phyloP scores from a whole-genome alignment of 495 filamentous ascomycete species.

The Talaromyces proteolyticus region DNA sequence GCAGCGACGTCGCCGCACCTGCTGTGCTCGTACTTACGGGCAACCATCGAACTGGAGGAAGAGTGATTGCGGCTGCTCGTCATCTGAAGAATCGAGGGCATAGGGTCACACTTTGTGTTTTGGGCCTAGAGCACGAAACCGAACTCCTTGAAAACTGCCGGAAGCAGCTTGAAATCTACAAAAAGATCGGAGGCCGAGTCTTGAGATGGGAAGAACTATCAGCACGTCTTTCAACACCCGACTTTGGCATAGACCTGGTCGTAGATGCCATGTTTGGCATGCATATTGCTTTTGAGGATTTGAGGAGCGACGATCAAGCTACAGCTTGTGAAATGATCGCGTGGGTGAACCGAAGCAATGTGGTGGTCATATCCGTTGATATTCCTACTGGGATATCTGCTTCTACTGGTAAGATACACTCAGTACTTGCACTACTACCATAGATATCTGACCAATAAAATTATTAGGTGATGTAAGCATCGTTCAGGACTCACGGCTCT shows the following conservation, averaged over 20 bases:
- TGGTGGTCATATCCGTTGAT: conserved; percentile 74
- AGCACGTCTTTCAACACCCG: conserved; percentile 46
- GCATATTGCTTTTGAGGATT: conserved; percentile 75
- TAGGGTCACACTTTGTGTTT: conserved; percentile 73
- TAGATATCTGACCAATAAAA: conserved; percentile 8
- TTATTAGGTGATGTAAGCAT: conserved; percentile 40
- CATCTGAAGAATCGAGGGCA: conserved; percentile 78
- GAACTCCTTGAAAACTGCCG: conserved; percentile 69
- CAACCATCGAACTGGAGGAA: conserved; percentile 78
- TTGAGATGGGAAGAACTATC: conserved; percentile 49
- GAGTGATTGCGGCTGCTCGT: conserved; percentile 78
- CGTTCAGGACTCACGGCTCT: conserved; percentile 65
- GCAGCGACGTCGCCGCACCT: conserved; percentile 41
- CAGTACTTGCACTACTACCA: background rate
- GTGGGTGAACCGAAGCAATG: conserved; percentile 79
- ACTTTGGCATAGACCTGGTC: conserved; percentile 68
- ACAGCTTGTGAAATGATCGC: conserved; percentile 76
- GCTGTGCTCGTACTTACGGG: conserved; percentile 81
- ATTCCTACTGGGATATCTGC: conserved; percentile 84
- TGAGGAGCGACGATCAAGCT: conserved; percentile 74
- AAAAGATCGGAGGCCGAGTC: conserved; percentile 68
- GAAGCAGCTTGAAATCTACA: conserved; percentile 69
- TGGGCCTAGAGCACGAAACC: conserved; percentile 69
- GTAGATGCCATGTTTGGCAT: conserved; percentile 85
- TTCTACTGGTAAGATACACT: conserved; percentile 53